These are phyloP conservation scores for Sarocladiaceae sp. DNA, from an alignment of 2,329 filamentous ascomycete species.

Conservation along the genomic window DNA sequence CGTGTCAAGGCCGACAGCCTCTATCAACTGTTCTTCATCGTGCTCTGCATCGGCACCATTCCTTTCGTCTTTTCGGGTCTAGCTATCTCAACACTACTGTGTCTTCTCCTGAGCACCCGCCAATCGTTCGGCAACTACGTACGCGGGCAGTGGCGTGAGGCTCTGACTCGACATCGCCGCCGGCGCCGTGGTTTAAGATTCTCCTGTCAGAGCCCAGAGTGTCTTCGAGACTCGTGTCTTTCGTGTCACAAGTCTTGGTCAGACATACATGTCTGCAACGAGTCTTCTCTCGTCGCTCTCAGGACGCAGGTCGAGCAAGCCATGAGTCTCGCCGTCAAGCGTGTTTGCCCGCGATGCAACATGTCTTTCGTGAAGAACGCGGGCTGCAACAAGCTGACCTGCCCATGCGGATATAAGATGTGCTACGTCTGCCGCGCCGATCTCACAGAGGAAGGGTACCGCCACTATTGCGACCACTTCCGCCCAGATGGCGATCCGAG, in stretches of 20 bases:
- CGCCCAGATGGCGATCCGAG: slow-evolving; percentile 67
- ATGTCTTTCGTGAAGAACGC: slow-evolving; percentile 88
- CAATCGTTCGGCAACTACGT: slow-evolving; percentile 36
- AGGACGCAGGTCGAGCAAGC: slow-evolving; percentile 88
- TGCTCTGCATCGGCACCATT: slow-evolving; percentile 46
- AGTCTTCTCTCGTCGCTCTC: slow-evolving; percentile 72
- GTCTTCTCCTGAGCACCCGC: slow-evolving; percentile 36
- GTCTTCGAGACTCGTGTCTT: slow-evolving; percentile 68
- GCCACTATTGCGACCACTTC: slow-evolving; percentile 96
- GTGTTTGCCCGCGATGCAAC: slow-evolving; percentile 86
- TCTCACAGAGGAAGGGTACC: slow-evolving; percentile 69
- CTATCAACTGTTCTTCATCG: slow-evolving; percentile 42
- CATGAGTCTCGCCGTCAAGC: slow-evolving; percentile 89
- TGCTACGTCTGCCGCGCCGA: slow-evolving; percentile 91
- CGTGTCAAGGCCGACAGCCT: slow-evolving; percentile 48
- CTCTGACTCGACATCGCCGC: slow-evolving; percentile 61
- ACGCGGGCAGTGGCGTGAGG: slow-evolving; percentile 44
- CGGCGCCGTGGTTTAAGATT: slow-evolving; percentile 71
- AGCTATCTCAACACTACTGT: slow-evolving; percentile 39
- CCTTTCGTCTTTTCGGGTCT: slow-evolving; percentile 50
- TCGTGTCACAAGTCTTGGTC: slow-evolving; percentile 76
- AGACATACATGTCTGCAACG: slow-evolving; percentile 86
- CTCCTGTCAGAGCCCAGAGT: slow-evolving; percentile 63
- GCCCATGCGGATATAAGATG: slow-evolving; percentile 94
- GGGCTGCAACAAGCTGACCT: slow-evolving; percentile 96